Conservation (phyloP, 2,329 filamentous ascomycete genomes). For the Cercospora citrullina region DNA sequence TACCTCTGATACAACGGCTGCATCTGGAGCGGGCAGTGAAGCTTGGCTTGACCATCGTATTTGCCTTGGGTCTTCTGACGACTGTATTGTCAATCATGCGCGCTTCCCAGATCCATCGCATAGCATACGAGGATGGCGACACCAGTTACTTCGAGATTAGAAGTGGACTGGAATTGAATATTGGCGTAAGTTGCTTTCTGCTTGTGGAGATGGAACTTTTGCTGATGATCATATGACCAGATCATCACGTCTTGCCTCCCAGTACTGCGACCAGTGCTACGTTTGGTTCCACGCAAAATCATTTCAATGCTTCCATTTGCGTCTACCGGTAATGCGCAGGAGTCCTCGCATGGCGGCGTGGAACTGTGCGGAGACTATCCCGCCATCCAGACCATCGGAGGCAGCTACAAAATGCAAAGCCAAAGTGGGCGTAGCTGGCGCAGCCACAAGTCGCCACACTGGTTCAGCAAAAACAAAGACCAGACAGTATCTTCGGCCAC, state of each 20-base stretch:
- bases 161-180: conserved; percentile 23
- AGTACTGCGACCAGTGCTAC: conserved; percentile 22
- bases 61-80: conserved; percentile 23
- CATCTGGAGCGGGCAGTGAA: conserved; percentile 23
- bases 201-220: background rate
- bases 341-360: background rate
- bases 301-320: conserved; percentile 16
- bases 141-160: conserved; percentile 22
- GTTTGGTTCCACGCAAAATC: conserved; percentile 19
- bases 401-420: conserved; percentile 9
- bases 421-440: conserved; percentile 11
- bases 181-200: conserved; percentile 16
- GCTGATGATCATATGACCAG: conserved; percentile 3
- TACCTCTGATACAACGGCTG: conserved; percentile 23
- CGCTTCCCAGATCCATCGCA: conserved; percentile 21
- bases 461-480: conserved; percentile 10
- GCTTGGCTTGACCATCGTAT: conserved; percentile 22
- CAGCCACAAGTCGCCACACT: conserved; percentile 9
- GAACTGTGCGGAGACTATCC: conserved; percentile 15
- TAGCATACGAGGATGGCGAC: conserved; percentile 23
- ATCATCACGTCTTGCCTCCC: conserved; percentile 28
- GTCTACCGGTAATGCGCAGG: conserved; percentile 6
- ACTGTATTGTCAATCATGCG: conserved; percentile 23
- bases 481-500: conserved; percentile 6
- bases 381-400: conserved; percentile 16